These are phyloP conservation scores for Orbilia javanica DNA, from an alignment of 2,329 filamentous ascomycete genomes.

Conservation along the genomic window DNA sequence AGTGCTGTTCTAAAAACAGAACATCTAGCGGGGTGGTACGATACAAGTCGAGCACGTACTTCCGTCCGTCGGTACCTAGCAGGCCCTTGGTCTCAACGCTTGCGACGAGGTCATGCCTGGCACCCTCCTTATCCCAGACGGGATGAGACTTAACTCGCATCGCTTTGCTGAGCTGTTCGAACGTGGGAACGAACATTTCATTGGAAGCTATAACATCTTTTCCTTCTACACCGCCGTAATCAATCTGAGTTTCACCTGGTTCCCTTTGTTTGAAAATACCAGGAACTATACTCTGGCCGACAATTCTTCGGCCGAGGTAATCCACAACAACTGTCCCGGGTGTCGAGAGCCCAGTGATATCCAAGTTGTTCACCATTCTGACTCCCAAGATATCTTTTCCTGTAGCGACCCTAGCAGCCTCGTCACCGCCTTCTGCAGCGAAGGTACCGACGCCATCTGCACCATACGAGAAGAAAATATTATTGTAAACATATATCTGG, in stretches of 20 bases:
- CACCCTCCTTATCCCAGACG: constrained; percentile 97
- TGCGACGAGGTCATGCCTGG: constrained; percentile 89
- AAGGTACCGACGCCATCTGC: constrained; percentile 98
- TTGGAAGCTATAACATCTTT: constrained; percentile 95
- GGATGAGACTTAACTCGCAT: constrained; percentile 93
- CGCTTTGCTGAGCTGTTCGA: constrained; percentile 89
- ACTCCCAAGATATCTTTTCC: constrained; percentile 97
- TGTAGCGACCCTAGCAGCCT: constrained; percentile 93
- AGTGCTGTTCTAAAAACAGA: constrained; percentile 85
- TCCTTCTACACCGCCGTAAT: constrained; percentile 97
- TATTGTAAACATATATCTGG: constrained; percentile 99
- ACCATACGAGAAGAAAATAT: constrained; percentile 99
- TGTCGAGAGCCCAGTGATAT: constrained; percentile 93
- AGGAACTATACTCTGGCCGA: constrained; percentile 97
- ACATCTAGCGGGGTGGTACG: constrained; percentile 93
- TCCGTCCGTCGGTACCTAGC: constrained; percentile 94
- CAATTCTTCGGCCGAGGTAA: constrained; percentile 95
- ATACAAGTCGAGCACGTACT: constrained; percentile 97
- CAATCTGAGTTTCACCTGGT: constrained; percentile 97
- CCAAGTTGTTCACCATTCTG: constrained; percentile 93
- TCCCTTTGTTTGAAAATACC: constrained; percentile 99
- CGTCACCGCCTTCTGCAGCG: constrained; percentile 93
- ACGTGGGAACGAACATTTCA: constrained; percentile 83
- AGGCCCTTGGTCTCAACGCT: constrained; percentile 98
- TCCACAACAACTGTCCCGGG: constrained; percentile 96